A percentile compares a stretch with the other conserved stretches of the same genome.
These are phyloP conservation scores for Sordariomycetes sp. DNA, from an alignment of 2,329 filamentous ascomycete species.

Conservation along the genomic window DNA sequence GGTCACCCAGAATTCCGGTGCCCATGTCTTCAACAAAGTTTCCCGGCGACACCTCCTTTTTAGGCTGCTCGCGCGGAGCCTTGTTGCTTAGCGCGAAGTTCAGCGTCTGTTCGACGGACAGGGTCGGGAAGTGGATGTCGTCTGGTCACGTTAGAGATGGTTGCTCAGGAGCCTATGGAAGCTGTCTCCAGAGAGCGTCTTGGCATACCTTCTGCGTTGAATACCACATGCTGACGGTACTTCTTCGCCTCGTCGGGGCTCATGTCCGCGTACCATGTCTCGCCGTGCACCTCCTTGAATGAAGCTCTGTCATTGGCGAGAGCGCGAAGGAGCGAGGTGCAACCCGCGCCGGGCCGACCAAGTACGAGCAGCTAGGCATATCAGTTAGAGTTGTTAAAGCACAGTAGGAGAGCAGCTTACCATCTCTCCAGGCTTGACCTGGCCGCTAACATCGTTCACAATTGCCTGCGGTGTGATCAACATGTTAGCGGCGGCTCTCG, in stretches of 20 bases:
- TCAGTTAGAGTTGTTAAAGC: not conserved
- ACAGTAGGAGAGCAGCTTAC: conserved; percentile 12
- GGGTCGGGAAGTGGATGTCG: conserved; percentile 55
- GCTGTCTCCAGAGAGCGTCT: not conserved
- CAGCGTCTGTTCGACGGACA: conserved; percentile 54
- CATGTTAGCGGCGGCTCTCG: conserved; percentile 5
- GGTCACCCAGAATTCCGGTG: conserved; percentile 30
- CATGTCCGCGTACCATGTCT: conserved; percentile 14
- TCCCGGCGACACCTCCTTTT: conserved; percentile 11
- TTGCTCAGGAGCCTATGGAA: not conserved
- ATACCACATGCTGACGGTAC: conserved; percentile 15
- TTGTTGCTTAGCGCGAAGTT: conserved; percentile 53
- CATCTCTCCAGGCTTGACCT: conserved; percentile 27
- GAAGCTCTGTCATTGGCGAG: conserved; percentile 15
- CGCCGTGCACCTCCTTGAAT: conserved; percentile 14
- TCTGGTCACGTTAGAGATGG: conserved; percentile 10
- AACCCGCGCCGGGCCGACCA: conserved; percentile 17
- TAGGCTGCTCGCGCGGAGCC: conserved; percentile 45
- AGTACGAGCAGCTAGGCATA: conserved; percentile 15
- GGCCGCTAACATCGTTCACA: conserved; percentile 20
- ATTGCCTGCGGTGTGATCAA: conserved; percentile 17
- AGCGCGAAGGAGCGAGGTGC: conserved; percentile 16
- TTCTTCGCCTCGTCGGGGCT: conserved; percentile 11
- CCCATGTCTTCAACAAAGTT: conserved; percentile 16
- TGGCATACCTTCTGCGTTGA: conserved; percentile 16